Base-by-base conservation (phyloP, 1,284 basidiomycete species). In the Spongispora temasekensis region DNA sequence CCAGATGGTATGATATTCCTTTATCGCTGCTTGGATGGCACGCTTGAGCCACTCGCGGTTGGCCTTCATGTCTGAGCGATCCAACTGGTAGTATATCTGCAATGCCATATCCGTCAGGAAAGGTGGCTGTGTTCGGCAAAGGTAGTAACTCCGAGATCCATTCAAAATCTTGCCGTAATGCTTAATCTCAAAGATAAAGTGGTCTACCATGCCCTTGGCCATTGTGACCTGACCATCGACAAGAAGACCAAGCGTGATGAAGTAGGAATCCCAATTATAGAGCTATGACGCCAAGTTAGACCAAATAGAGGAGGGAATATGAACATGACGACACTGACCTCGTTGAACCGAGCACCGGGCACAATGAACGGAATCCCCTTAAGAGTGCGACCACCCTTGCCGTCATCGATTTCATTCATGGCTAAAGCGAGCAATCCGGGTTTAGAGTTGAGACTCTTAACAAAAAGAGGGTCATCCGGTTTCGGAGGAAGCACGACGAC, bases 81-180 rank as follows among this genome's bases (percentile, higher is more conserved):
- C 94, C 58, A 98, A 86, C 71, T 96, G 94, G 71, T 96, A 95
- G 80, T 94, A 99, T 73, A 98, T 97, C 75, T 98, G 97, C 34
- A 98, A 83, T 1, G 96, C 95, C 88, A 98, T 94, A 77, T 99
- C 97, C 60, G 97, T 99, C 54, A 99, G 83, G 89, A 99, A 99
- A 1, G 97, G 97, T 32, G 97, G 97, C 75, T 99, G 97, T 17
- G 95, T 91, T 58, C 97, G 91, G 76, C 92, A 94, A 60, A 99
- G 87, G 76, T 99, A 99, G 86, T 96, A 90, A 65, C 87, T 89
- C 61, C 90, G 87, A 71, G 86, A 90, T 61, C 90, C 90, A 68
- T 91, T 90, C 60, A 91, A 74, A 68, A 90, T 90, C 78, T 97
- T 98, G 80, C 92, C 91, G 75, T 98, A 98, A 78, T 98, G 93